Evolutionary conservation across 768 basidiomycete genomes (phyloP).

Genomic region (Mrakia blollopis): DNA sequence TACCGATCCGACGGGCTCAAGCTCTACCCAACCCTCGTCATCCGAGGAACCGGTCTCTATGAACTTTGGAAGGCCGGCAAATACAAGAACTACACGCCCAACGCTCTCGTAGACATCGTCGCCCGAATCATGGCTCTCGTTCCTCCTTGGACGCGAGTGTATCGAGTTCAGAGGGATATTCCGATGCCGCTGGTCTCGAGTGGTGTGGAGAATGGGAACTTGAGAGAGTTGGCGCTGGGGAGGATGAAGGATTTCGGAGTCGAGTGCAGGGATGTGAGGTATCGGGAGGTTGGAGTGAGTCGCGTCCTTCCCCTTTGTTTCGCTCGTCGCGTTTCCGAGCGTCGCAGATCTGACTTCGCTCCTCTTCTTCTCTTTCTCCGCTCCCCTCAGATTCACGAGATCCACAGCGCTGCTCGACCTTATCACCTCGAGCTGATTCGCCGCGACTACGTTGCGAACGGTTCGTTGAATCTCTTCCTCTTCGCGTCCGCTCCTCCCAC

Average conservation of each 20-base stretch:
- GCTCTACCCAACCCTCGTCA: slow-evolving; percentile 96
- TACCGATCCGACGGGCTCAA: slow-evolving; percentile 96
- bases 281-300: slow-evolving; percentile 93
- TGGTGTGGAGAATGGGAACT: slow-evolving; percentile 96
- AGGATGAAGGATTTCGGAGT: slow-evolving; percentile 99
- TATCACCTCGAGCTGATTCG: slow-evolving; percentile 92
- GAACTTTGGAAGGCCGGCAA: slow-evolving; percentile 95
- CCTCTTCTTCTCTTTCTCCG: slow-evolving; percentile 30
- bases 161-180: slow-evolving; percentile 97
- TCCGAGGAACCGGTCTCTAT: slow-evolving; percentile 91
- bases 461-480: neutral
- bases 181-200: slow-evolving; percentile 93
- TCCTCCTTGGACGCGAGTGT: slow-evolving; percentile 97
- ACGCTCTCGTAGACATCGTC: slow-evolving; percentile 93
- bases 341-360: slow-evolving; percentile 14
- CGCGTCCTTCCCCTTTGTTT: neutral
- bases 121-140: slow-evolving; percentile 92
- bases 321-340: neutral
- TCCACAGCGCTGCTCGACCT: slow-evolving; percentile 94
- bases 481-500: neutral
- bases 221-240: slow-evolving; percentile 90
- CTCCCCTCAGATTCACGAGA: slow-evolving; percentile 83
- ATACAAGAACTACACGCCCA: slow-evolving; percentile 99
- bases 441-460: slow-evolving; percentile 92
- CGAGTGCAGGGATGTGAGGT: slow-evolving; percentile 93